Evolutionary conservation across 208 protist genomes (phyloP).

Genomic region (Phytomonas sp.): DNA sequence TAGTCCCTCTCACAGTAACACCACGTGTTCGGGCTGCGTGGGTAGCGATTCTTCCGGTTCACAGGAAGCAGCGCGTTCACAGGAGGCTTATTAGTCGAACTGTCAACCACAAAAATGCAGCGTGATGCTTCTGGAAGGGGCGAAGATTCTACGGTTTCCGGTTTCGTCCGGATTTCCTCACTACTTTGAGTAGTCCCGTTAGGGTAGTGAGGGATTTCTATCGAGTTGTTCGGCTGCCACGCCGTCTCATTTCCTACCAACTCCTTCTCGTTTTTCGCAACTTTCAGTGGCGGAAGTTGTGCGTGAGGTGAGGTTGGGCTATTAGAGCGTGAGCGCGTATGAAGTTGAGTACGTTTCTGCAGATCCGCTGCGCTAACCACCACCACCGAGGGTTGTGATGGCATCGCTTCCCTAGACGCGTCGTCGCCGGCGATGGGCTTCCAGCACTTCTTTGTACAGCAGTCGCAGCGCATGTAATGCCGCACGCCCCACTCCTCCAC

Average conservation of each 20-base stretch:
- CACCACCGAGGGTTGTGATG: not conserved
- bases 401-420: not conserved
- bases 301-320: conserved; percentile 15
- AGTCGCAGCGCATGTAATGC: conserved; percentile 83
- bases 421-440: conserved; percentile 6
- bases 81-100: conserved; percentile 37
- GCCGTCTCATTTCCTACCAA: no score
- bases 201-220: no score
- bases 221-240: not conserved
- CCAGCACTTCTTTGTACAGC: conserved; percentile 77
- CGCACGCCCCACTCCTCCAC: conserved; percentile 82
- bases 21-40: conserved; percentile 55
- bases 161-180: not conserved
- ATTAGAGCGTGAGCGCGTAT: conserved; percentile 41
- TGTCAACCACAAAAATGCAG: conserved; percentile 73
- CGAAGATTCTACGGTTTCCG: not conserved
- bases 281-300: not conserved
- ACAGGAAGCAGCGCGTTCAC: conserved; percentile 33
- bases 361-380: not conserved
- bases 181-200: not conserved
- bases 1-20: conserved; percentile 69
- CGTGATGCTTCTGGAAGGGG: conserved; percentile 23
- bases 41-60: conserved; percentile 70
- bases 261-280: no score
- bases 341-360: conserved; percentile 10